A percentile compares a stretch with the other conserved stretches of the same genome.
phyloP scores from a whole-genome alignment of 202 grass and related monocot genomes.

The Dendrocalamus latiflorus region DNA sequence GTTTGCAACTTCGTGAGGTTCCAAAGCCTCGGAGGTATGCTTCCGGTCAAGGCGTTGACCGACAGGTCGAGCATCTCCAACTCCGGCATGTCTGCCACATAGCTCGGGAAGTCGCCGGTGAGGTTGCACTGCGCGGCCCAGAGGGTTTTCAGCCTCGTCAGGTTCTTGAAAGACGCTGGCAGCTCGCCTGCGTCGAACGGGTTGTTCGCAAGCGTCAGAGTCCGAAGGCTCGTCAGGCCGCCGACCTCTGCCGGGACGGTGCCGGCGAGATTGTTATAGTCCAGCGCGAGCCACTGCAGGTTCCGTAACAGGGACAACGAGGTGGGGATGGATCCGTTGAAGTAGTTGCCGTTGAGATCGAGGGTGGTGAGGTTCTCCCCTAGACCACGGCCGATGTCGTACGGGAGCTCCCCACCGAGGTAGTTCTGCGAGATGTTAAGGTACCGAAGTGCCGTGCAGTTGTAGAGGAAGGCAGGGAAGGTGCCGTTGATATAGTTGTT shows the following conservation, averaged over 20 bases:
- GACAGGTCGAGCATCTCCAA: constrained; percentile 36
- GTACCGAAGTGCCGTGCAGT: constrained; percentile 28
- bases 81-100: constrained; percentile 15
- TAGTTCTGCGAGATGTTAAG: constrained; percentile 44
- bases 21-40: constrained; percentile 49
- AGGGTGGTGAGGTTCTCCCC: constrained; percentile 23
- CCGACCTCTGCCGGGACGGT: constrained; percentile 40
- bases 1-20: constrained; percentile 26
- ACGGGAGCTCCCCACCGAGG: constrained; percentile 36
- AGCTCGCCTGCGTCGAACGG: neutral
- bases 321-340: constrained; percentile 33
- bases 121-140: neutral
- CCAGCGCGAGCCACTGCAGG: constrained; percentile 19
- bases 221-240: constrained; percentile 28
- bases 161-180: constrained; percentile 40
- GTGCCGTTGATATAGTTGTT: constrained; percentile 20
- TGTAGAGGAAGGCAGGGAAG: constrained; percentile 51
- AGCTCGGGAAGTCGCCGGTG: constrained; percentile 32
- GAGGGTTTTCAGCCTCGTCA: constrained; percentile 24
- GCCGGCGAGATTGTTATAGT: constrained; percentile 31
- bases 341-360: constrained; percentile 19
- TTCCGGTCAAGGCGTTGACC: constrained; percentile 6
- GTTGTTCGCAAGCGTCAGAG: constrained; percentile 16
- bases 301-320: constrained; percentile 29
- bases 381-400: constrained; percentile 16